Conservation (phyloP, 2,329 filamentous ascomycete genomes). For the Herpotrichia juniperi region DNA sequence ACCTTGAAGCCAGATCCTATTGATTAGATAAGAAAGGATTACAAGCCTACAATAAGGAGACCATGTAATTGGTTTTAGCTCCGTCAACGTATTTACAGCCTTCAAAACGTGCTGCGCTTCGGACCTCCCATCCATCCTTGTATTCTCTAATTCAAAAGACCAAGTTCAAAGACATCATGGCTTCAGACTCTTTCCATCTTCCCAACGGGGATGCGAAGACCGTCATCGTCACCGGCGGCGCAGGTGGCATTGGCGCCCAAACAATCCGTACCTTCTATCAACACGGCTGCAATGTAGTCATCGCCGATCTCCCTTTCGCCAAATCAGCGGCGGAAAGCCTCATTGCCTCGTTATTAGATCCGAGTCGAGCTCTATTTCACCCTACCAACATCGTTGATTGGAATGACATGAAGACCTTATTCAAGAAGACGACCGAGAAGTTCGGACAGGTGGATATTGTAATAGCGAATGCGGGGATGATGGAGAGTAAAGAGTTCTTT, state of each 20-base stretch:
- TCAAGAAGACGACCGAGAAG: conserved; percentile 33
- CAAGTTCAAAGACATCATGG: background rate
- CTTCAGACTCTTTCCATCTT: conserved; percentile 8
- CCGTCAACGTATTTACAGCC: too few relatives aligned
- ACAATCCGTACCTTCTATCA: conserved; percentile 45
- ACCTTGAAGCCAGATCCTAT: background rate
- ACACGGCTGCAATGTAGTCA: conserved; percentile 47
- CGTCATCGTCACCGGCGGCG: conserved; percentile 49
- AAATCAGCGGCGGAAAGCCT: conserved; percentile 30
- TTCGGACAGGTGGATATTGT: conserved; percentile 50
- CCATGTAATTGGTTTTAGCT: background rate
- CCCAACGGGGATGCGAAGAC: conserved; percentile 38
- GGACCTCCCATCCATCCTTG: background rate
- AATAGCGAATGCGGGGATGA: conserved; percentile 52
- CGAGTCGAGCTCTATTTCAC: conserved; percentile 41
- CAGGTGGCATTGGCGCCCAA: conserved; percentile 50
- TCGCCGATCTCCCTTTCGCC: conserved; percentile 42
- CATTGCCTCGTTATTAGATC: conserved; percentile 33
- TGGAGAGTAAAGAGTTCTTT: conserved; percentile 42
- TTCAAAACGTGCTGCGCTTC: too few relatives aligned
- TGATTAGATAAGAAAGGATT: background rate
- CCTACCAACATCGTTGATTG: conserved; percentile 46
- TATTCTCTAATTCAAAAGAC: background rate
- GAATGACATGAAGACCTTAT: conserved; percentile 43
- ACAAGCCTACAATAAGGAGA: background rate